Evolutionary conservation across 2,329 filamentous ascomycete species (phyloP), one percentile per base, ranked within the genome.

Genomic region (Aspergillus unguis): DNA sequence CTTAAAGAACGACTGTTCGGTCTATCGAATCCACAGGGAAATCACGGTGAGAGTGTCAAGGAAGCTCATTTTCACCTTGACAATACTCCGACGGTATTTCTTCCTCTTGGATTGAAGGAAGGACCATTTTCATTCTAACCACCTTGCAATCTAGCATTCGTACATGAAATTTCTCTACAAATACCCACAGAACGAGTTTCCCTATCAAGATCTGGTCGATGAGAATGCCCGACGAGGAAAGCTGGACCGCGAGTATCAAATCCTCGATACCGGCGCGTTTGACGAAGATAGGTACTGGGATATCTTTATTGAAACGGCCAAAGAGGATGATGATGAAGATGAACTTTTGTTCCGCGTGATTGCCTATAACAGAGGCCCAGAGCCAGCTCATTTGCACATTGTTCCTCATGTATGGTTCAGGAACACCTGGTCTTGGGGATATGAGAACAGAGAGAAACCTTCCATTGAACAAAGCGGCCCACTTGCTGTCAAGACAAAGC

Each of bases 161-260:
- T 97, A 97, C 78, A 97, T 97, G 92, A 97, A 97, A 73, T 95
- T 86, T 67, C 85, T 97, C 61, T 97, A 97, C 82, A 97, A 97
- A 74, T 95, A 96, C 65, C 94, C 94, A 0, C 92, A 97, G 74
- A 83, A 82, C 64, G 85, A 86, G 58, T 97, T 97, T 65, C 94
- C 92, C 2, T 97, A 97, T 77, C 81, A 96, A 71, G 85, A 96
- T 59, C 78, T 97, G 43, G 77, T 95, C 59, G 78, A 89, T 58
- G 90, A 95, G 67, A 97, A 96, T 68, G 91, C 85, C 40, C 83
- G 80, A 60, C 84, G 92, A 59, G 80, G 81, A 51, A 89, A 86
- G 70, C 70, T 85, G 62, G 92, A 96, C 58, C 83, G 83, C 44
- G 92, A 97, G 69, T 97, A 96, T 74, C 92, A 96, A 70, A 83